Evolutionary conservation across 2,329 filamentous ascomycete species (phyloP), one percentile per base, ranked within the genome.

Genomic region (Fonsecaea nubica): DNA sequence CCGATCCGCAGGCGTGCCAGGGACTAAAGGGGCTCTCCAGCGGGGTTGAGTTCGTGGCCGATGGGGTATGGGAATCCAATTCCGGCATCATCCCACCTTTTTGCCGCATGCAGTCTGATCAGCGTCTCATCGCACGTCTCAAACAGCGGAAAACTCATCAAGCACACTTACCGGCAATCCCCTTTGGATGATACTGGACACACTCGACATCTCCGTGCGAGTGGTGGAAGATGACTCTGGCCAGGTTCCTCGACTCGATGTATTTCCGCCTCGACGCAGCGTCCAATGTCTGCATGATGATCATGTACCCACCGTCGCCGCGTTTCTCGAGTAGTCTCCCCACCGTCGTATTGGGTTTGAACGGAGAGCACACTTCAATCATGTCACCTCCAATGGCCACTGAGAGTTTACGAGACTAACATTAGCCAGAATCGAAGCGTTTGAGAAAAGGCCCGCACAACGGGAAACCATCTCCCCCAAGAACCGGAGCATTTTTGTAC

Each of bases 301-400:
- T 77, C 80, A 83, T 83, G 69, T 82, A 83, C 3, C 81, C 81
- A 7, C 80, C 80, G 62, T 82, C 78, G 9, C 80, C 79, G 35
- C 77, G 75, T 70, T 80, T 82, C 1, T 76, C 62, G 15, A 82
- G 77, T 4, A 81, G 69, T 36, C 80, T 73, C 7, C 78, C 77
- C 1, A 78, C 81, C 0, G 80, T 79, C 0, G 80, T 81, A n/a
- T 74, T 71, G 1, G 72, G 59, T 42, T 74, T 72, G 62, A 76
- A 74, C 1, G 81, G 80, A 1, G 80, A 76, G 56, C 61, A 45
- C 64, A 77, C 76, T 72, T 82, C 79, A 53, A 82, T 77, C 21
- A 81, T 71, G 45, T 82, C 80, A 48, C 80, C 80, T 3, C 80
- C 80, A 3, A 82, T 72, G 3, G 80, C 74, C 53, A 81, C 78